phyloP scores from a whole-genome alignment of 1,284 basidiomycete species.

The Pholiota adiposa region DNA sequence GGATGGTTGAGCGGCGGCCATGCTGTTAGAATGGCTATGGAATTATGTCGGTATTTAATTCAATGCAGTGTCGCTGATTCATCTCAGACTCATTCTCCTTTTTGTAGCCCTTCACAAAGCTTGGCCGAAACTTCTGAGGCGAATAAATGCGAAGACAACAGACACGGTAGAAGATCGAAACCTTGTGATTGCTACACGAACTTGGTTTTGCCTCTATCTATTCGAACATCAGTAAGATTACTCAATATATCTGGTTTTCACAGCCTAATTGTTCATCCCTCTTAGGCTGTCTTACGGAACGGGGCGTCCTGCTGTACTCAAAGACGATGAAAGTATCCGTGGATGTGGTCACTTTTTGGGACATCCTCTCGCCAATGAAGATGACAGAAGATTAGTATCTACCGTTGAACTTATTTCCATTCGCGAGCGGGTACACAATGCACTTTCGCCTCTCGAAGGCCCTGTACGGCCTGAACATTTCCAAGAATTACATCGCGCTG shows the following conservation, averaged over 20 bases:
- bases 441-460: slow-evolving; percentile 68
- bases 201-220: slow-evolving; percentile 90
- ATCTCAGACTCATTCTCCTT: background rate
- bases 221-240: slow-evolving; percentile 87
- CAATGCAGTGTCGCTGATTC: background rate
- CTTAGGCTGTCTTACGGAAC: slow-evolving; percentile 88
- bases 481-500: slow-evolving; percentile 63
- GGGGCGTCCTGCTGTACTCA: slow-evolving; percentile 88
- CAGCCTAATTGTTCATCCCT: slow-evolving; percentile 9
- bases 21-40: slow-evolving; percentile 92
- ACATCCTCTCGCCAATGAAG: slow-evolving; percentile 88
- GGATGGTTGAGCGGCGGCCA: slow-evolving; percentile 92
- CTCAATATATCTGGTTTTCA: background rate
- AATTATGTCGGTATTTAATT: slow-evolving; percentile 65
- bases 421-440: slow-evolving; percentile 75
- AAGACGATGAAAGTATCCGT: slow-evolving; percentile 89
- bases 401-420: slow-evolving; percentile 88
- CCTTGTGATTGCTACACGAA: slow-evolving; percentile 79
- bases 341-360: slow-evolving; percentile 82
- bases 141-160: slow-evolving; percentile 70
- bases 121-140: slow-evolving; percentile 80
- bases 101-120: slow-evolving; percentile 82
- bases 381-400: slow-evolving; percentile 93
- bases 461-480: slow-evolving; percentile 73
- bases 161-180: slow-evolving; percentile 73